Percentiles rank a stretch among this genome's conserved stretches.
These are phyloP conservation scores for Haplosporangium gracile DNA, from an alignment of 192 early-diverging fungal species.

Conservation along the genomic window DNA sequence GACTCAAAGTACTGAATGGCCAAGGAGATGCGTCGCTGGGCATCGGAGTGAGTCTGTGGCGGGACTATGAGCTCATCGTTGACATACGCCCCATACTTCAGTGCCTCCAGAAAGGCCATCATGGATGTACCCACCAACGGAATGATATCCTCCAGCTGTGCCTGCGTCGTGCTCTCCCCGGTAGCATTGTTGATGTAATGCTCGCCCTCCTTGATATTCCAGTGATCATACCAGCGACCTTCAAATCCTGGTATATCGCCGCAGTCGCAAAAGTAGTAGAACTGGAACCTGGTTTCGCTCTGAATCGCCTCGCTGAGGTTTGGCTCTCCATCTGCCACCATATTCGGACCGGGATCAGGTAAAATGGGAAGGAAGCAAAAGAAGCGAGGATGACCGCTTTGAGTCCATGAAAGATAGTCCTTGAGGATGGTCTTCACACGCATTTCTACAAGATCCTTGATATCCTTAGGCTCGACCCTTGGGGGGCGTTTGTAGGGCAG, in stretches of 20 bases:
- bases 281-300: background rate
- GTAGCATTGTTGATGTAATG: background rate
- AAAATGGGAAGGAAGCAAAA: slow-evolving; percentile 6
- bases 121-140: slow-evolving; percentile 17
- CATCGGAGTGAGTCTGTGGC: slow-evolving; percentile 8
- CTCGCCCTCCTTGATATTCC: background rate
- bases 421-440: slow-evolving; percentile 12
- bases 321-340: background rate
- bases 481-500: background rate
- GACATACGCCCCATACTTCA: slow-evolving; percentile 29
- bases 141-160: background rate
- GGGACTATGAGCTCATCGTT: slow-evolving; percentile 2
- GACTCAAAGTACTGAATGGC: slow-evolving; percentile 19
- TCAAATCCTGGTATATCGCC: slow-evolving; percentile 22
- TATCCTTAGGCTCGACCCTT: background rate
- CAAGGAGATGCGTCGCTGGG: slow-evolving; percentile 8
- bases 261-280: slow-evolving; percentile 39
- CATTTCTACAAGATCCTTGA: background rate
- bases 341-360: background rate
- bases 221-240: background rate
- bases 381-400: slow-evolving; percentile 10
- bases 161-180: background rate
- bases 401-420: slow-evolving; percentile 13
- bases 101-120: slow-evolving; percentile 31
- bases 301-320: background rate